Evolutionary conservation across 345 rosid species (phyloP).

Genomic region (Eucalyptus virginea): DNA sequence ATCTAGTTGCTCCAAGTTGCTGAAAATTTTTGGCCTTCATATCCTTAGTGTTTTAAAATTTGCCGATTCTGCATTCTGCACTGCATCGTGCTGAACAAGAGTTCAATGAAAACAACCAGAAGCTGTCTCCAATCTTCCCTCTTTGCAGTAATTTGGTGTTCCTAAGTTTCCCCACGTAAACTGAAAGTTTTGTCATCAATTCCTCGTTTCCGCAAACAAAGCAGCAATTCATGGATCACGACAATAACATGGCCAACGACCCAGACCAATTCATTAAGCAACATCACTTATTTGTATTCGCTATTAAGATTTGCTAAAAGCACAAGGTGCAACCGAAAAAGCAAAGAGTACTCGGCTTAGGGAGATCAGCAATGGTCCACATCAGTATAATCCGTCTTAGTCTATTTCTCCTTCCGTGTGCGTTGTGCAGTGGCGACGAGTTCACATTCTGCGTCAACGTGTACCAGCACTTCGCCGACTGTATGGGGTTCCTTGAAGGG

Average conservation of each 20-base stretch:
- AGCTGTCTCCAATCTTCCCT: neutral
- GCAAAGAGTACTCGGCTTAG: neutral
- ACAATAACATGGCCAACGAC: neutral
- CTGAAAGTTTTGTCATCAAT: neutral
- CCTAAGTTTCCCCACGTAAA: neutral
- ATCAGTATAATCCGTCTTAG: neutral
- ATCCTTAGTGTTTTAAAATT: neutral
- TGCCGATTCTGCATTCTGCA: neutral
- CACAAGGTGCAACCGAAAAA: neutral
- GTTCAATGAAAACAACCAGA: neutral
- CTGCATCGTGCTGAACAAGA: neutral
- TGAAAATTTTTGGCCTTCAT: neutral
- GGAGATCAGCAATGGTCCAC: neutral
- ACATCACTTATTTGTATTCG: neutral
- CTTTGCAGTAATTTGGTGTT: neutral
- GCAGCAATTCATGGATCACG: neutral
- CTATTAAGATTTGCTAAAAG: neutral
- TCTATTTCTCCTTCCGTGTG: neutral
- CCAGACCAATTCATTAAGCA: neutral
- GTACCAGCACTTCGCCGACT: neutral
- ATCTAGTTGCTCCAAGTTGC: neutral
- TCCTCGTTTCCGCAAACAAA: neutral
- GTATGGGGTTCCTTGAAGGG: neutral
- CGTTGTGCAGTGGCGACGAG: neutral
- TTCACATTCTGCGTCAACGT: neutral